A percentile compares a stretch with the other conserved stretches of the same genome.
phyloP scores from a whole-genome alignment of 306 rosid genomes.

The Erythrophleum fordii region DNA sequence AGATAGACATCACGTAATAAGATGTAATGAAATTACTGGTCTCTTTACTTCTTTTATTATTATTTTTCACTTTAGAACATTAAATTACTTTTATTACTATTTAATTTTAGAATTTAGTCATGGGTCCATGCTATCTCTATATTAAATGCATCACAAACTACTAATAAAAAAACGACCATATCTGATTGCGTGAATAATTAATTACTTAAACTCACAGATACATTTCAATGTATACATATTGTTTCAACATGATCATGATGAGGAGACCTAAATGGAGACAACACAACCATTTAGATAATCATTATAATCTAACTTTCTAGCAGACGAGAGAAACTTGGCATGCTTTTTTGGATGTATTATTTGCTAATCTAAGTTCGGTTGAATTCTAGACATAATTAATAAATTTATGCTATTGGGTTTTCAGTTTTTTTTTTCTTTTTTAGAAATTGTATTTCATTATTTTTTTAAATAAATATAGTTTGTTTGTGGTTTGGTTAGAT shows the following conservation, averaged over 20 bases:
- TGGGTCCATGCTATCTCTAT: no score
- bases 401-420: not conserved
- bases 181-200: not conserved
- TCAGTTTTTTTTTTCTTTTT: no score
- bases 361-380: not conserved
- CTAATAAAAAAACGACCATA: not conserved
- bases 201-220: not conserved
- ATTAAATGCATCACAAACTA: no score
- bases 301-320: not conserved
- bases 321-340: not conserved
- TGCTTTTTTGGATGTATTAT: not conserved
- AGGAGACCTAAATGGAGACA: constrained; percentile 20
- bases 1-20: not conserved
- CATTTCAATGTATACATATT: not conserved
- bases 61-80: no score
- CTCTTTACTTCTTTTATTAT: no score
- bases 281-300: constrained; percentile 29
- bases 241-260: constrained; percentile 20
- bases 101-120: no score
- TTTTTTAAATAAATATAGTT: no score
- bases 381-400: not conserved
- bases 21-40: no score
- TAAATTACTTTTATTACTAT: no score
- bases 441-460: not conserved
- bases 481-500: no score